Percentiles rank a stretch among this genome's conserved stretches.
Conservation (phyloP, 1,284 basidiomycete species). For the Malassezia furfur region DNA sequence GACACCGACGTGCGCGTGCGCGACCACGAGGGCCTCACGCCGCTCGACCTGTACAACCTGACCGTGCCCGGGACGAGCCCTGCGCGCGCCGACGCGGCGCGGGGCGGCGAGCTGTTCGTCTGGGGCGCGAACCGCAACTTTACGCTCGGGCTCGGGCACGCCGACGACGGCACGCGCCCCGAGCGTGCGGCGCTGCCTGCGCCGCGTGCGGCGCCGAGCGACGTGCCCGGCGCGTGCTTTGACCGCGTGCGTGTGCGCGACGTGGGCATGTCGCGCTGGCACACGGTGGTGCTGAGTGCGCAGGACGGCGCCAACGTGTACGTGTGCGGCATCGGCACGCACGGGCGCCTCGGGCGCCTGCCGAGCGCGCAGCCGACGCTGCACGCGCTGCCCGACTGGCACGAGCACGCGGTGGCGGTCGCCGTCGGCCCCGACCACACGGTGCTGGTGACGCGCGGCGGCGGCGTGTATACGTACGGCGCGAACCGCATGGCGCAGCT, state of each 20-base stretch:
- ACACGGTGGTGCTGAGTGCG: constrained; percentile 38
- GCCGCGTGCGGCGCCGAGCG: not conserved
- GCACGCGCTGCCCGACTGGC: constrained; percentile 58
- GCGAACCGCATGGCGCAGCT: constrained; percentile 63
- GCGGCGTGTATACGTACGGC: constrained; percentile 84
- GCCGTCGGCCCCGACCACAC: constrained; percentile 92
- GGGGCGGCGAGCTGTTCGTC: constrained; percentile 59
- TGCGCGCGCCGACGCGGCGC: constrained; percentile 1
- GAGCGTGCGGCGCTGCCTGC: constrained; percentile 61
- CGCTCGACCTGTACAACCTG: constrained; percentile 82
- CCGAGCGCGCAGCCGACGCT: constrained; percentile 69
- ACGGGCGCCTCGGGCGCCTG: constrained; percentile 57
- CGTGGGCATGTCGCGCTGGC: constrained; percentile 37
- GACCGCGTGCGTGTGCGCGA: constrained; percentile 34
- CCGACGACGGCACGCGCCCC: constrained; percentile 67
- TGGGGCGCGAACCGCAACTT: constrained; percentile 75
- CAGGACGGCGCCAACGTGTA: constrained; percentile 41
- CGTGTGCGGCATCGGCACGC: constrained; percentile 38
- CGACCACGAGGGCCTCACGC: constrained; percentile 80
- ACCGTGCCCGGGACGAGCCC: constrained; percentile 42
- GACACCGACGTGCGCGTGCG: constrained; percentile 69
- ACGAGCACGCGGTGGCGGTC: constrained; percentile 54
- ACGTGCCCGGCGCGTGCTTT: constrained; percentile 29
- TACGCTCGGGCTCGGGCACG: constrained; percentile 67
- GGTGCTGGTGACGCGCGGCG: constrained; percentile 66